These are phyloP conservation scores for Anethum foeniculum DNA, from an alignment of 140 eudicot species.

Conservation along the genomic window DNA sequence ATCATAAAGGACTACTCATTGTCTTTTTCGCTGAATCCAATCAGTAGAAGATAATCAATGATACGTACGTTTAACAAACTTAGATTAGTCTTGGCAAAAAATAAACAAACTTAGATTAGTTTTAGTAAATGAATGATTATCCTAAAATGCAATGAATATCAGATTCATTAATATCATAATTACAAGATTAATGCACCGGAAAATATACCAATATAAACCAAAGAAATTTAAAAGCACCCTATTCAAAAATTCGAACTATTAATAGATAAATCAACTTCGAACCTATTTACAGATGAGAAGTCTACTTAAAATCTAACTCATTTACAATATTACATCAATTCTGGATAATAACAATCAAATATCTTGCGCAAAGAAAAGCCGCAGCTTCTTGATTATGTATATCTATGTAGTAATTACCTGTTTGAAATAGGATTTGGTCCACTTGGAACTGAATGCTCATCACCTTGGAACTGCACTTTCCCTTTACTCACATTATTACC, in stretches of 20 bases:
- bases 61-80: neutral
- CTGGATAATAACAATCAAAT: neutral
- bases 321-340: neutral
- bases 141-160: too few relatives aligned
- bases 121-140: too few relatives aligned
- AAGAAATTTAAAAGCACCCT: too few relatives aligned
- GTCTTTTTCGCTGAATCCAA: neutral
- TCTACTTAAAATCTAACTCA: neutral
- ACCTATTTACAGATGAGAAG: neutral
- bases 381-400: neutral
- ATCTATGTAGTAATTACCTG: neutral
- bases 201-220: too few relatives aligned
- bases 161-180: too few relatives aligned
- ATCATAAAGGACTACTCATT: neutral
- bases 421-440: constrained; percentile 61
- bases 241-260: too few relatives aligned
- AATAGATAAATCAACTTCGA: neutral
- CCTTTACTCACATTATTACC: neutral
- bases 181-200: too few relatives aligned
- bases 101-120: too few relatives aligned
- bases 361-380: neutral
- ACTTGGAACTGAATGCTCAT: constrained; percentile 48
- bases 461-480: constrained; percentile 28
- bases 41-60: neutral
- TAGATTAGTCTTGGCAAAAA: too few relatives aligned